These are phyloP conservation scores for Neonectria ditissima DNA, from an alignment of 2,329 filamentous ascomycete species.

Conservation along the genomic window DNA sequence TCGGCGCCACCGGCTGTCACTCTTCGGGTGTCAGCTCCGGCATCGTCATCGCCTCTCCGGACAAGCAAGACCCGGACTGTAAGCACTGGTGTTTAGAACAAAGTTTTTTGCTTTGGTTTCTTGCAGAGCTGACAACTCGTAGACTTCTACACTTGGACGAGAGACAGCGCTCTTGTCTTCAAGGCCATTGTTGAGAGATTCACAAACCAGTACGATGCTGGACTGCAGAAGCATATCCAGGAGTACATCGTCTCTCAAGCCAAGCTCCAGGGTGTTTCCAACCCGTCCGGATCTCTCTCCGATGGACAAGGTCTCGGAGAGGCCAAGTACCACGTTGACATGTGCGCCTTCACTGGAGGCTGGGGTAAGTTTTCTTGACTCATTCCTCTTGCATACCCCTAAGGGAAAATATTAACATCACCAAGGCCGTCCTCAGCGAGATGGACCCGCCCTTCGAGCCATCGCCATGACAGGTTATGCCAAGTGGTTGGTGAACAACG, in stretches of 20 bases:
- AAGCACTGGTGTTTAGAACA: constrained; percentile 42
- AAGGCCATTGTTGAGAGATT: constrained; percentile 78
- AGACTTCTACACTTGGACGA: constrained; percentile 86
- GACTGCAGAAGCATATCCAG: constrained; percentile 71
- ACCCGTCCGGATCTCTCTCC: constrained; percentile 72
- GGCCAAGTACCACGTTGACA: constrained; percentile 77
- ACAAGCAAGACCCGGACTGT: constrained; percentile 67
- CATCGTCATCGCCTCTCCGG: constrained; percentile 68
- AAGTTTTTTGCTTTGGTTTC: too few relatives aligned
- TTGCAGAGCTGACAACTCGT: constrained; percentile 16
- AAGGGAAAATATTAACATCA: constrained; percentile 19
- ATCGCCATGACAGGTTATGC: constrained; percentile 79
- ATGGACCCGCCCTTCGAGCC: constrained; percentile 82
- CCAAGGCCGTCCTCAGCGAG: constrained; percentile 78
- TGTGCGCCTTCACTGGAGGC: constrained; percentile 70
- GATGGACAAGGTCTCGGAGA: constrained; percentile 72
- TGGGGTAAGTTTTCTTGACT: constrained; percentile 65
- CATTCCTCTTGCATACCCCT: neutral
- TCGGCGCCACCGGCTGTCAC: constrained; percentile 66
- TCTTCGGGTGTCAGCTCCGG: constrained; percentile 61
- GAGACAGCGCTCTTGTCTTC: constrained; percentile 78
- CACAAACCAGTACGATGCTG: constrained; percentile 65
- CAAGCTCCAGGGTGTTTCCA: constrained; percentile 72
- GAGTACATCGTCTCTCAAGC: constrained; percentile 78
- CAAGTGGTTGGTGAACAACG: constrained; percentile 77